phyloP scores from a whole-genome alignment of 352 stramenopile genomes.

The Nothophytophthora sp. region DNA sequence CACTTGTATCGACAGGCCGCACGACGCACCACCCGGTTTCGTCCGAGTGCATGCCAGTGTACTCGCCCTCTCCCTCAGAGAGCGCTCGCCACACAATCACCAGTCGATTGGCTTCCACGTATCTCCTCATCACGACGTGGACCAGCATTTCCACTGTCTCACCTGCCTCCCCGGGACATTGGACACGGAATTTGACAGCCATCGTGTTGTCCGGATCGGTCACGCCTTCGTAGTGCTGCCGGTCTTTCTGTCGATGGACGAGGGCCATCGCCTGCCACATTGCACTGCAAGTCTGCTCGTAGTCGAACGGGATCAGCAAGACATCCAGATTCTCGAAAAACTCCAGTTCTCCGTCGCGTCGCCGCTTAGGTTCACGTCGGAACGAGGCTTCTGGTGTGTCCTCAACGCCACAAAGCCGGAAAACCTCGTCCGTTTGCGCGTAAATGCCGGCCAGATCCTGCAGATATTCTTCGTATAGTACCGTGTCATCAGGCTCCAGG shows the following conservation, averaged over 20 bases:
- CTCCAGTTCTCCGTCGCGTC: constrained; percentile 1
- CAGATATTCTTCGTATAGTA: constrained; percentile 14
- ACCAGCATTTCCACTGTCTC: constrained; percentile 2
- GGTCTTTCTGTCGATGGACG: constrained; percentile 9
- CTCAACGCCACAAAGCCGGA: constrained; percentile 3
- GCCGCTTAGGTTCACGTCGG: background rate
- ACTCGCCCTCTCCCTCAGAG: constrained; percentile 31
- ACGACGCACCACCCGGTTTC: constrained; percentile 62
- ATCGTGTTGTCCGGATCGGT: constrained; percentile 19
- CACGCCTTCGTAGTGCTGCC: constrained; percentile 2
- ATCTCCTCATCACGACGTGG: constrained; percentile 19
- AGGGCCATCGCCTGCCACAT: constrained; percentile 17
- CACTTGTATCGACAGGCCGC: too few species aligned
- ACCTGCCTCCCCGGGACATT: constrained; percentile 2
- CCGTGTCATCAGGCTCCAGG: background rate
- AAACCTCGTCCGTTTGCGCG: constrained; percentile 10
- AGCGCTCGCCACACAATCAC: constrained; percentile 57
- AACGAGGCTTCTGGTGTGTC: background rate
- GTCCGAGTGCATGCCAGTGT: constrained; percentile 43
- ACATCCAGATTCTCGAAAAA: constrained; percentile 6
- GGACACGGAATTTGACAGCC: constrained; percentile 22
- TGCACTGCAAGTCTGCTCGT: constrained; percentile 7
- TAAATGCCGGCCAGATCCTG: constrained; percentile 15
- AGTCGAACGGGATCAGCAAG: constrained; percentile 11
- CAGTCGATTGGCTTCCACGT: constrained; percentile 35